Base-by-base conservation (phyloP, 805 yeast species). In the Sporopachydermia quercuum region DNA sequence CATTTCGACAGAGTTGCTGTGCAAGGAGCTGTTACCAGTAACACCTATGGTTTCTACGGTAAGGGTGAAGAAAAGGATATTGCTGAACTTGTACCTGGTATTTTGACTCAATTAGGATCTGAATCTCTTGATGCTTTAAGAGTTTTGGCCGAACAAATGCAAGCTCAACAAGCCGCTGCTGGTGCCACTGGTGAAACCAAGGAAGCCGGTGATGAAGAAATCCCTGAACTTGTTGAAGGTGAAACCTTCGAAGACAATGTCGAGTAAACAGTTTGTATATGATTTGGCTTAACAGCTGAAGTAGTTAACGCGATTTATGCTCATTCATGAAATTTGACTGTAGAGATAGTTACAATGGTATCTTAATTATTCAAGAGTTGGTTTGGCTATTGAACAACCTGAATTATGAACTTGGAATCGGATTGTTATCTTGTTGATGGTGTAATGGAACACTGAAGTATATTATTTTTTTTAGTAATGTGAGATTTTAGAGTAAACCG, bases 1-100 rank as follows among this genome's bases (percentile, higher is more conserved):
- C 96, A 89, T 71, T 85, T 91, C 75, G 77, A 82, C 73, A 80
- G 91, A 65, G 96, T 91, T 51, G 93, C 91, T 67, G 91, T 87
- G 49, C 96, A 89, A 71, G 83, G 83, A 52, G 85, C 96, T 54
- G 77, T 83, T 54, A 79, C 78, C 56, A 70, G 79, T 72, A 87
- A 89, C 77, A 81, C 94, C 49, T 83, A 79, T 62, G 93, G 93
- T 53, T 79, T 91, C 73, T 81, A 85, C 63, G 98, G 98, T 63
- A 76, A 78, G 65, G 83, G 94, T 49, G 91, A 84, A 66, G 91
- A 85, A 68, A 87, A 85, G 78, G 73, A 76, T 51, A 75, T 89
- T 58, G 78, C 91, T 51, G 95, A 87, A 56, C 76, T 91, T 68
- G 74, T 89, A 53, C 97, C 97, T 56, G 80, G 76, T 65, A 85